Base-by-base conservation (phyloP, 331 rosid genomes). In the Rosa hybrid region DNA sequence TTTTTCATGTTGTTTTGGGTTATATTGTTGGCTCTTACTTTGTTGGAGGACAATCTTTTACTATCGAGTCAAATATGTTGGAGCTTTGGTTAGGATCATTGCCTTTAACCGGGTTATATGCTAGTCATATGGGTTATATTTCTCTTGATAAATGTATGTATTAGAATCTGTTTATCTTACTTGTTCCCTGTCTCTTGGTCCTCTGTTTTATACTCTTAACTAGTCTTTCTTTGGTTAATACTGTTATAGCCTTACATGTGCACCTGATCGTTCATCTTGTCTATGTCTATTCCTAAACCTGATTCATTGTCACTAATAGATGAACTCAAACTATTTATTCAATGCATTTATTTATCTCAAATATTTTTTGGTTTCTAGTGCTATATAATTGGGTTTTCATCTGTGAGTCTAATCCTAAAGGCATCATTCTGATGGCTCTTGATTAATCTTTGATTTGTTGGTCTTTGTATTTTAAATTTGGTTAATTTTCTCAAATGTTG, bases 91-190 rank as follows among this genome's bases (percentile, higher is more conserved):
- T 13, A 49, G 18, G 16, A 49, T 49, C 54, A 49, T 49, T 49
- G 53, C 17, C 12, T 13, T 49, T 49, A 49, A 13, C 18, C 16
- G 18, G 54, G 54, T 49, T 49, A 3, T 49, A 49, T 1, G 54
- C 17, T 14, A 0, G 54, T 13, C 54, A 12, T 5, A 13, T 49
- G 16, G 30, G 30, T 27, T 27, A 27, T 27, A 27, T 27, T 27
- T 49, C 13, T 49, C 53, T 49, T 8, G 18, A 2, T 49, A 12
- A 3, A 49, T 49, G 12, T 49, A 49, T 4, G 4, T 49, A 4
- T 8, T 13, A 49, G 54, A 10, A 13, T 82, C 49, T 79, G 62
- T 16, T 81, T 72, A 50, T 53, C 8, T 53, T 53, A 16, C 59
- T 53, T 12, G 13, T 49, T 1, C 16, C 51, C 51, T 12, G 13